Percentiles rank a stretch among this genome's conserved stretches.
phyloP scores from a whole-genome alignment of 192 early-diverging fungal genomes.

The Kickxella alabastrina region DNA sequence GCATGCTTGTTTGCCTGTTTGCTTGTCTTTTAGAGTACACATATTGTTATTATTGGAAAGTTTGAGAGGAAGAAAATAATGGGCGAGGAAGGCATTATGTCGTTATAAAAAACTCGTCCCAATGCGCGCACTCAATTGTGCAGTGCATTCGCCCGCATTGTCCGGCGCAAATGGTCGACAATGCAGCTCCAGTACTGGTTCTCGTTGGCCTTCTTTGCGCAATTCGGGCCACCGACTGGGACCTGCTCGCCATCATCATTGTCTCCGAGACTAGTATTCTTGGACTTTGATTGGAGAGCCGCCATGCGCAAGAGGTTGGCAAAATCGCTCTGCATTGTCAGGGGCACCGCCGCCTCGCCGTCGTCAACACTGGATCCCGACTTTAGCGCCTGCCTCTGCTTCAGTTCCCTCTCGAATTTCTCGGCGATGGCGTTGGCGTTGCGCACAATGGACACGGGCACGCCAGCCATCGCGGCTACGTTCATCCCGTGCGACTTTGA shows the following conservation, averaged over 20 bases:
- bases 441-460: slow-evolving; percentile 68
- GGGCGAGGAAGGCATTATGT: too few species aligned
- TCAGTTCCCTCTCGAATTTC: slow-evolving; percentile 62
- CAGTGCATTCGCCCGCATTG: slow-evolving; percentile 6
- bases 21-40: too few species aligned
- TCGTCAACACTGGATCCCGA: not conserved
- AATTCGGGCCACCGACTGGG: slow-evolving; percentile 22
- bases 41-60: too few species aligned
- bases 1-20: too few species aligned
- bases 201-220: slow-evolving; percentile 30
- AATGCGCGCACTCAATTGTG: slow-evolving; percentile 8
- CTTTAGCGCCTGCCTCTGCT: slow-evolving; percentile 10
- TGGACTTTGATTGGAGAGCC: slow-evolving; percentile 3
- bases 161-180: slow-evolving; percentile 40
- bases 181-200: slow-evolving; percentile 55
- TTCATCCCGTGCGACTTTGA: slow-evolving; percentile 98
- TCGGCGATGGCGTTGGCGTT: slow-evolving; percentile 68
- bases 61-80: too few species aligned
- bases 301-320: slow-evolving; percentile 50
- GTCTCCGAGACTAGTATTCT: not conserved
- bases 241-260: slow-evolving; percentile 4
- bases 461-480: slow-evolving; percentile 93
- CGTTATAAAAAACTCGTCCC: too few species aligned
- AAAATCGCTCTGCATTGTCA: slow-evolving; percentile 50
- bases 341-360: slow-evolving; percentile 10